These are phyloP conservation scores for Torulaspora globosa DNA, from an alignment of 1,139 yeast species.

Conservation along the genomic window DNA sequence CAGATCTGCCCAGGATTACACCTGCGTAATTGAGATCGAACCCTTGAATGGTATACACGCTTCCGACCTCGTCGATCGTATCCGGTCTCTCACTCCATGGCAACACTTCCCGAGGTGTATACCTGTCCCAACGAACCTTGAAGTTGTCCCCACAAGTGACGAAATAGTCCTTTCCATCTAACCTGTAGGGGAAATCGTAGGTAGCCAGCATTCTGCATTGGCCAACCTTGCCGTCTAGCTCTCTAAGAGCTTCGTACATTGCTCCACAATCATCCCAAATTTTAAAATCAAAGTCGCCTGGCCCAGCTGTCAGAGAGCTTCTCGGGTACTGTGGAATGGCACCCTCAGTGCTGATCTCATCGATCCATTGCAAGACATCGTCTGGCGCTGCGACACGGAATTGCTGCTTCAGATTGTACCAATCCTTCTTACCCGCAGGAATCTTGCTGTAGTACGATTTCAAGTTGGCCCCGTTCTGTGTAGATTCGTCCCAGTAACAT, in stretches of 20 bases:
- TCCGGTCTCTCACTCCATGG: conserved; percentile 45
- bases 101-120: conserved; percentile 37
- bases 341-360: conserved; percentile 37
- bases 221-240: conserved; percentile 35
- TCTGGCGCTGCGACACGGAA: conserved; percentile 41
- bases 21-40: conserved; percentile 45
- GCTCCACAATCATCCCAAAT: conserved; percentile 41
- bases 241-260: conserved; percentile 38
- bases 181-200: conserved; percentile 43
- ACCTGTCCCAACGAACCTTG: conserved; percentile 43
- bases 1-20: conserved; percentile 41
- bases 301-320: conserved; percentile 17
- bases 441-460: conserved; percentile 17
- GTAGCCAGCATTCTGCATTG: conserved; percentile 42
- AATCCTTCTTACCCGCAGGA: conserved; percentile 20
- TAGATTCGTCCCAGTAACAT: conserved; percentile 39
- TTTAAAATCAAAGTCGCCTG: conserved; percentile 37
- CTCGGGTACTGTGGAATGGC: conserved; percentile 35
- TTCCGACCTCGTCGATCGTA: conserved; percentile 44
- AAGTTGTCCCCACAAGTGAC: conserved; percentile 42
- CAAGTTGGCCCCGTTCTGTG: conserved; percentile 35
- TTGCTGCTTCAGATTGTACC: conserved; percentile 38
- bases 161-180: conserved; percentile 42
- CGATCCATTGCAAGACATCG: conserved; percentile 41
- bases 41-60: conserved; percentile 45